Base-by-base conservation (phyloP, 345 rosid species). In the Aquilaria sinensis region DNA sequence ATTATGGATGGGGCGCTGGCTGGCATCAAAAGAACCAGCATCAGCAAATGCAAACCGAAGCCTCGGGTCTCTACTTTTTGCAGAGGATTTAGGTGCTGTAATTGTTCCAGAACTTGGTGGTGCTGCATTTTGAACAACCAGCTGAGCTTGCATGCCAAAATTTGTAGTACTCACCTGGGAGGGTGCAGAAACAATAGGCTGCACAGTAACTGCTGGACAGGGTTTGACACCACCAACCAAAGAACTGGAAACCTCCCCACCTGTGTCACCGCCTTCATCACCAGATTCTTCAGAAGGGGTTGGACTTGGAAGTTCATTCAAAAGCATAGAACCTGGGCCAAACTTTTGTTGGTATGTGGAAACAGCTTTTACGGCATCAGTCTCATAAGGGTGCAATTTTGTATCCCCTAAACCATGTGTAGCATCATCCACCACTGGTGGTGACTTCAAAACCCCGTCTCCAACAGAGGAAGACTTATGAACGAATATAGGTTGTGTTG, bases 61-160 rank as follows among this genome's bases (percentile, higher is more conserved):
- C 73, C 99, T 87, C 37, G 99, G 99, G 68, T 94, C 99, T 74
- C 97, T 80, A 78, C 88, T 84, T 80, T 78, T 91, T 67, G 78
- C 77, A 47, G 90, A 72, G 61, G 84, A 56, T 77, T 82, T 94
- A 23, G 59, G 65, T 3, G 72, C 64, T 64, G 74, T 72, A 53
- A 70, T 75, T 75, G 81, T 43, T 30, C 53, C 70, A 62, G 80
- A 68, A 70, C 61, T 64, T 31, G 66, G 8, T 13, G 72, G 59
- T n/a, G 72, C 68, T 60, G 61, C 64, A 72, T 62, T 66, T 62
- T 58, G 72, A 55, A 81, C 34, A 53, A 73, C 56, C 55, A 64
- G 29, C 41, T 31, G 67, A 47, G 57, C 81, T 64, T 60, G 77
- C 61, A 60, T 32, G 56, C 55, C 34, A 14, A 61, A 57, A 45